phyloP scores from a whole-genome alignment of 2,329 filamentous ascomycete species.

The Pseudogymnoascus sp. region DNA sequence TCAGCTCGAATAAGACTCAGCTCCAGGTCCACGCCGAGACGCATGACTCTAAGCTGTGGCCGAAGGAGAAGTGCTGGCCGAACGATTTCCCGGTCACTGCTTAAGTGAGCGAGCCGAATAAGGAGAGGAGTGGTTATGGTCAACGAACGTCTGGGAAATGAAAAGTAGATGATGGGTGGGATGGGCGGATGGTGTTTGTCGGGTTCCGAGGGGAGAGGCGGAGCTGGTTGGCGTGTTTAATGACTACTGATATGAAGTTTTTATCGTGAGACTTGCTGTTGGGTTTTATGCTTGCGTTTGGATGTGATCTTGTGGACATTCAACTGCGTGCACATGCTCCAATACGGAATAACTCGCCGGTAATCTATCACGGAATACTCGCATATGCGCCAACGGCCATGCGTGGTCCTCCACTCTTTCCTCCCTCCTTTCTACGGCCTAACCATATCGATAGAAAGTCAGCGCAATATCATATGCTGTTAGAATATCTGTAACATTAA shows the following conservation, averaged over 20 bases:
- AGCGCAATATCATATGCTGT: too few relatives aligned
- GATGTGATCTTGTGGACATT: background rate
- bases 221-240: background rate
- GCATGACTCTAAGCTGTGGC: conserved; percentile 40
- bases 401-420: background rate
- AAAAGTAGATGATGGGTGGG: background rate
- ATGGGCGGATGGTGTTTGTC: background rate
- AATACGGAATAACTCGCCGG: background rate
- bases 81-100: conserved; percentile 33
- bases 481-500: too few relatives aligned
- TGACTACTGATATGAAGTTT: conserved; percentile 5
- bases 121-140: background rate
- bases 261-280: background rate
- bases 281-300: background rate
- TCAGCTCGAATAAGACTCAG: conserved; percentile 42
- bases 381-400: background rate
- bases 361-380: background rate
- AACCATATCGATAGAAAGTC: too few relatives aligned
- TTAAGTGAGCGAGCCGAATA: conserved; percentile 5
- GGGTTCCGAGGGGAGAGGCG: background rate
- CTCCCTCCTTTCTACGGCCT: too few relatives aligned
- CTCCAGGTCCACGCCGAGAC: conserved; percentile 44
- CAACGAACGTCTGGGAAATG: background rate
- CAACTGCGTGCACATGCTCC: background rate
- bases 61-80: conserved; percentile 52